Conservation (phyloP, 257 asterid species). For the Eucommia ulmoides region DNA sequence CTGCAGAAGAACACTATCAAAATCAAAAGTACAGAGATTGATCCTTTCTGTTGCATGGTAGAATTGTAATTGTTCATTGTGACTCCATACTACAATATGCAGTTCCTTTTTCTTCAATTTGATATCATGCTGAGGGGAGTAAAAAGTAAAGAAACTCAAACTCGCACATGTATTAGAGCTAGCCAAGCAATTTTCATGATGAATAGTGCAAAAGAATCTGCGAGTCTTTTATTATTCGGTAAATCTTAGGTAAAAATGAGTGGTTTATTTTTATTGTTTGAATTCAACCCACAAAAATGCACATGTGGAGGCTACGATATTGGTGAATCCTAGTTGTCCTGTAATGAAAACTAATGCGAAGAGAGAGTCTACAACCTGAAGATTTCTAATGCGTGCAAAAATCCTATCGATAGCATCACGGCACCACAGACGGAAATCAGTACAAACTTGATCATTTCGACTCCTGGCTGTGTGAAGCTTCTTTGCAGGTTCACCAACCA, state of each 20-base stretch:
- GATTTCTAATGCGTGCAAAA: conserved; percentile 37
- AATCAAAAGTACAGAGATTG: not conserved
- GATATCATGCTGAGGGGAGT: no score
- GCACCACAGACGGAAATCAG: conserved; percentile 92
- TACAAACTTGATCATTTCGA: conserved; percentile 90
- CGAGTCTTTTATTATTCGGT: no score
- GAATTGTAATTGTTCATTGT: not conserved
- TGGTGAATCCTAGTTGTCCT: not conserved
- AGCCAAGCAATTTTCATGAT: no score
- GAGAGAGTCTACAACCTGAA: conserved; percentile 65
- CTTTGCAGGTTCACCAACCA: conserved; percentile 96
- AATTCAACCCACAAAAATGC: not conserved
- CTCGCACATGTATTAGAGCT: no score
- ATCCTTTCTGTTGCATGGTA: not conserved
- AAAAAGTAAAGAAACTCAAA: no score
- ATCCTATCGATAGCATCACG: conserved; percentile 73
- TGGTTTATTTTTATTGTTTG: no score
- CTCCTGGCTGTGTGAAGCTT: conserved; percentile 98
- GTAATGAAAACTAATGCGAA: no score
- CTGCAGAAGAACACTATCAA: not conserved
- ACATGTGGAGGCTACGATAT: not conserved
- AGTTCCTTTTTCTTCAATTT: no score
- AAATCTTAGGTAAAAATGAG: not conserved
- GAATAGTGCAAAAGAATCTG: no score
- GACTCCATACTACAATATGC: no score